Evolutionary conservation across 805 yeast species (phyloP), one percentile per base, ranked within the genome.

Genomic region (Lipomyces oligophaga): DNA sequence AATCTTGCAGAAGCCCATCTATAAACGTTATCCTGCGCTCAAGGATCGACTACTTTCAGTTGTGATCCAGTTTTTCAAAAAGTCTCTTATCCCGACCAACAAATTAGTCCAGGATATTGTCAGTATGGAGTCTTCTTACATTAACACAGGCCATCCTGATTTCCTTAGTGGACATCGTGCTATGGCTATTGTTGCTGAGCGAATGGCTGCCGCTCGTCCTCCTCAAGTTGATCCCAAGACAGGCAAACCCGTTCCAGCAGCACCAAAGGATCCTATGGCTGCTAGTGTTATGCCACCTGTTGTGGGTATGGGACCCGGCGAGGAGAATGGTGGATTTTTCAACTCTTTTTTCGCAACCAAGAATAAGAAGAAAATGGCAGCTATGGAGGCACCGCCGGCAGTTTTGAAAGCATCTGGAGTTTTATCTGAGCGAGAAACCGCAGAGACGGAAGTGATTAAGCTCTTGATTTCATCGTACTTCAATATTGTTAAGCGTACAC

Each of bases 141-240:
- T 93, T 59, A 93, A 93, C 68, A 93, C 98, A 3, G 97, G 96
- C 2, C 98, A 93, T 64, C 97, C 97, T 3, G 97, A 93, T 65
- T 78, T 93, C 62, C 75, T 93, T 59, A 89, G 85, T 65, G 98
- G 98, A 38, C 83, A 95, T 27, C 89, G 84, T 62, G 97, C 97
- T 4, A 83, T 90, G 93, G 80, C 85, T 3, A 81, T 87, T 66
- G 96, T 93, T 27, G 81, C 85, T 64, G 97, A 93, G 58, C 85
- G 80, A 65, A 70, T 87, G 67, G 93, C 80, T 60, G 85, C 86
- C 19, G 70, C 73, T 55, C 83, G 81, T 54, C 87, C 85, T 52
- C 79, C 80, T 30, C 82, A 80, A 41, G 83, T 86, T 43, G 95
- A 85, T 66, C 93, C 95, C 47, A 85, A 87, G 69, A 80, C 94